These are phyloP conservation scores for Nicotiana tabacum DNA, from an alignment of 257 asterid genomes.

Conservation along the genomic window DNA sequence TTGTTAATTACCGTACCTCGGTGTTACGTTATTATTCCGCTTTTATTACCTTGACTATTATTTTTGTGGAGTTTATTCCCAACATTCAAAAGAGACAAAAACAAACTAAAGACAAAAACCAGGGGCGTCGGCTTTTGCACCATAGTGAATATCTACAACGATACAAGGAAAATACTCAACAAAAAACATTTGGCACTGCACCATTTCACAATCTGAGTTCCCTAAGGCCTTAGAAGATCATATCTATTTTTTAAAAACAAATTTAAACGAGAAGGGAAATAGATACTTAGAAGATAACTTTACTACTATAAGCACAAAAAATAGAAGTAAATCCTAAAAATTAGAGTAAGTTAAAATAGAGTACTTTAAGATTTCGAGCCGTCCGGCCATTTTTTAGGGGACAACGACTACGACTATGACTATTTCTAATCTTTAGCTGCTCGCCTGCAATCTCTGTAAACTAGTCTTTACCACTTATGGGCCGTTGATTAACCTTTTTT, in stretches of 20 bases:
- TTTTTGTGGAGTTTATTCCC: no score
- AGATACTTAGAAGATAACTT: neutral
- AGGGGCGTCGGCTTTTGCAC: neutral
- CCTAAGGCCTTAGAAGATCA: neutral
- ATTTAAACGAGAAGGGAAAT: no score
- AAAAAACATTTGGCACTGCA: neutral
- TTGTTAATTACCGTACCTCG: no score
- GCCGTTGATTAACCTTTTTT: neutral
- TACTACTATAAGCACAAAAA: neutral
- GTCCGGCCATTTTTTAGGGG: neutral
- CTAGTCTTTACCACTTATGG: neutral
- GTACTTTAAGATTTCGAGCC: neutral
- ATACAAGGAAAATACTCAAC: neutral
- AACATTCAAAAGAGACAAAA: neutral
- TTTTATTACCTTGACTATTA: no score
- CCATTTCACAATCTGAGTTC: neutral
- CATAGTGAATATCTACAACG: neutral
- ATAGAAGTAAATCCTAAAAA: neutral
- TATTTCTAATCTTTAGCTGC: neutral
- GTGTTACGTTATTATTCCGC: no score
- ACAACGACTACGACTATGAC: neutral
- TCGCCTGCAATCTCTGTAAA: neutral
- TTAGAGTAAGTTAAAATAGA: neutral
- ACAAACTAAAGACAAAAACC: neutral
- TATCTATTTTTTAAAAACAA: no score